Conservation (phyloP, 2,329 filamentous ascomycete genomes). For the Fusarium sp. region DNA sequence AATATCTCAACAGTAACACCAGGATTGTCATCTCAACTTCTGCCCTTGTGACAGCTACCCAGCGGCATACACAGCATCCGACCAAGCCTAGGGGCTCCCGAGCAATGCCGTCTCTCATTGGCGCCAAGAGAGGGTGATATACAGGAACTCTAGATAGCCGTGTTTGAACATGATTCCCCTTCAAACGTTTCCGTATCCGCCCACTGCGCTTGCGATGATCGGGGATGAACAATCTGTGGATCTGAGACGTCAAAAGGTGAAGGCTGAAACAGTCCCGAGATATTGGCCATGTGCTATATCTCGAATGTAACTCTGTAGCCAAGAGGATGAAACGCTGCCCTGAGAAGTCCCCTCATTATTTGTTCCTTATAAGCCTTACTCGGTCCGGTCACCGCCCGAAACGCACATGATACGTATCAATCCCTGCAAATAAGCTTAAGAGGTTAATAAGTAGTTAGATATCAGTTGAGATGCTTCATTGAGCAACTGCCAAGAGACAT, state of each 20-base stretch:
- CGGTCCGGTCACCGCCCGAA: slow-evolving; percentile 27
- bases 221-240: slow-evolving; percentile 24
- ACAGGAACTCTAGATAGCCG: slow-evolving; percentile 33
- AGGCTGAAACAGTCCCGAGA: slow-evolving; percentile 32
- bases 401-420: slow-evolving; percentile 25
- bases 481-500: background rate
- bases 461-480: background rate
- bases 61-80: slow-evolving; percentile 35
- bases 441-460: background rate
- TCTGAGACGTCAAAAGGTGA: slow-evolving; percentile 26
- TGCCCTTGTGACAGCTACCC: background rate
- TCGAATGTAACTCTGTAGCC: slow-evolving; percentile 17
- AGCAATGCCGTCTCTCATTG: slow-evolving; percentile 27
- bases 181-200: slow-evolving; percentile 32
- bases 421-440: slow-evolving; percentile 18
- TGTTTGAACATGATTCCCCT: slow-evolving; percentile 24
- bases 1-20: slow-evolving; percentile 17
- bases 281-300: slow-evolving; percentile 1
- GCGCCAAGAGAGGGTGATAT: slow-evolving; percentile 31
- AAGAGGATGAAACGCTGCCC: slow-evolving; percentile 23
- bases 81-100: slow-evolving; percentile 20
- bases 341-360: slow-evolving; percentile 7
- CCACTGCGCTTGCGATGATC: slow-evolving; percentile 7
- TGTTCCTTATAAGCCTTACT: slow-evolving; percentile 1
- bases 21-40: slow-evolving; percentile 19